These are phyloP conservation scores for Debaryomyces castellii DNA, from an alignment of 805 yeast genomes.

Conservation along the genomic window DNA sequence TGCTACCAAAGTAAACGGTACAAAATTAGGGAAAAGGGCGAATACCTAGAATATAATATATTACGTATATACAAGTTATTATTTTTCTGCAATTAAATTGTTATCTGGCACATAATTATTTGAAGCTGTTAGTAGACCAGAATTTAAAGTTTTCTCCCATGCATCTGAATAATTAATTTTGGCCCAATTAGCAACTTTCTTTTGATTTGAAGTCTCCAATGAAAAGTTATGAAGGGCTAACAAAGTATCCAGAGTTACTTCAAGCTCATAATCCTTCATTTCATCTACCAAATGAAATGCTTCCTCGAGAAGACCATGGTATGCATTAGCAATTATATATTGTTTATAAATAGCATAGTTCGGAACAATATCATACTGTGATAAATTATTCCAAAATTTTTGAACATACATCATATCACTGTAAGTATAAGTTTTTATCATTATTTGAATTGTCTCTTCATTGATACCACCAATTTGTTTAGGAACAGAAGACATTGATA, in stretches of 20 bases:
- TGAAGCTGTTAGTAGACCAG: slow-evolving; percentile 27
- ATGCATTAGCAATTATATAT: slow-evolving; percentile 67
- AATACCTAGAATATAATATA: not conserved
- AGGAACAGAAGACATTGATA: slow-evolving; percentile 55
- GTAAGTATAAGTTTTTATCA: slow-evolving; percentile 62
- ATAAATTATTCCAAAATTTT: slow-evolving; percentile 60
- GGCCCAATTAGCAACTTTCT: slow-evolving; percentile 35
- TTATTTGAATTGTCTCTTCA: slow-evolving; percentile 62
- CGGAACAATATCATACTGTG: slow-evolving; percentile 53
- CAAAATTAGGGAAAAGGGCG: slow-evolving; percentile 25
- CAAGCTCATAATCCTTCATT: slow-evolving; percentile 48
- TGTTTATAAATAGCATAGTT: slow-evolving; percentile 54
- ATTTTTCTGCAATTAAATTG: slow-evolving; percentile 22
- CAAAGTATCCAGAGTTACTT: slow-evolving; percentile 44
- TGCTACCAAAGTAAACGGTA: slow-evolving; percentile 77
- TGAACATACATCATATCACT: slow-evolving; percentile 56
- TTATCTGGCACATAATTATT: slow-evolving; percentile 29
- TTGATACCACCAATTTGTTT: slow-evolving; percentile 48
- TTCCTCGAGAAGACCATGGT: slow-evolving; percentile 56
- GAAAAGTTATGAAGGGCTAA: slow-evolving; percentile 48
- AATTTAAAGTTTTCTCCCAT: slow-evolving; percentile 26
- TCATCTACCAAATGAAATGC: slow-evolving; percentile 53
- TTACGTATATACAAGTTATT: slow-evolving; percentile 7
- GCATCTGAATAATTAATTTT: slow-evolving; percentile 17
- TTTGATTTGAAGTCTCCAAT: slow-evolving; percentile 27